phyloP scores from a whole-genome alignment of 257 asterid genomes.

The Solanum neorickii region DNA sequence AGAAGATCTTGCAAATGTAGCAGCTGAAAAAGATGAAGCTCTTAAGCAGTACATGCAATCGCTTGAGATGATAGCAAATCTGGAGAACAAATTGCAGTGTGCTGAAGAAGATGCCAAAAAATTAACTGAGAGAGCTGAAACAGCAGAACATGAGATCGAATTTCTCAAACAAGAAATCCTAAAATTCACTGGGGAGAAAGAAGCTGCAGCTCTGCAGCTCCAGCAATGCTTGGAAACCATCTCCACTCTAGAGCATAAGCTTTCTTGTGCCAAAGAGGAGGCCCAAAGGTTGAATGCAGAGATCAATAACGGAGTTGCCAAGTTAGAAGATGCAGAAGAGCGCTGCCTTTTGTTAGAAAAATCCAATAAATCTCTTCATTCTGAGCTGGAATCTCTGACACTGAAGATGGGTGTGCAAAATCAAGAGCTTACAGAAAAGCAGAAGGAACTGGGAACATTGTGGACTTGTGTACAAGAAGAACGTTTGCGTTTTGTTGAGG shows the following conservation, averaged over 20 bases:
- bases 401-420: constrained; percentile 64
- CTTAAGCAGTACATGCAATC: constrained; percentile 63
- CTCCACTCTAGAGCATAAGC: constrained; percentile 47
- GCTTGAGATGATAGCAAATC: constrained; percentile 54
- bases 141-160: constrained; percentile 67
- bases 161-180: constrained; percentile 44
- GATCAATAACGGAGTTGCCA: constrained; percentile 47
- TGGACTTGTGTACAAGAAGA: constrained; percentile 93
- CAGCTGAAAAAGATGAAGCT: constrained; percentile 66
- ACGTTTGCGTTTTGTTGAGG: constrained; percentile 78
- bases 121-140: constrained; percentile 63
- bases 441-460: constrained; percentile 68
- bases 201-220: constrained; percentile 48
- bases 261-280: constrained; percentile 52
- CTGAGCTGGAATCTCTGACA: constrained; percentile 69
- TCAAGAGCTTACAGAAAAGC: constrained; percentile 86
- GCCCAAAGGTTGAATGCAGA: constrained; percentile 49
- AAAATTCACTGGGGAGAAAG: constrained; percentile 59
- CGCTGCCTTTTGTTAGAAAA: constrained; percentile 51
- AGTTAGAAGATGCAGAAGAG: constrained; percentile 74
- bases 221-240: constrained; percentile 55
- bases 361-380: constrained; percentile 65
- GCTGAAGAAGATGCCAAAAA: constrained; percentile 52
- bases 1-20: constrained; percentile 36
- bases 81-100: constrained; percentile 60